Conservation (phyloP, 306 rosid species). For the Mimosa bimucronata region DNA sequence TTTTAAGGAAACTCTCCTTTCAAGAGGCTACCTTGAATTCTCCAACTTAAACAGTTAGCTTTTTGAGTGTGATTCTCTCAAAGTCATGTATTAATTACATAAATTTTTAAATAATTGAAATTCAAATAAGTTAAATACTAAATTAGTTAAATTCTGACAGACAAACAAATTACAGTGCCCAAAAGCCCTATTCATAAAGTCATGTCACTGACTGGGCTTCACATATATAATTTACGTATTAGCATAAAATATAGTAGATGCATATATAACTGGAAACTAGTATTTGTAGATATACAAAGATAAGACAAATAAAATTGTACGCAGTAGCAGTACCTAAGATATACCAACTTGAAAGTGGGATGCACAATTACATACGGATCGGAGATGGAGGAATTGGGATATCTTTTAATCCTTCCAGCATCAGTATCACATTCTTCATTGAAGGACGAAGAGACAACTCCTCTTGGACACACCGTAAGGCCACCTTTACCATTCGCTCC, state of each 20-base stretch:
- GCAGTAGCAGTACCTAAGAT: neutral
- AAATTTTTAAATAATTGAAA: no score
- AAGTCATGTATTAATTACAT: no score
- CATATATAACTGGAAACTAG: no score
- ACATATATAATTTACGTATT: no score
- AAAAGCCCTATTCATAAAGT: no score
- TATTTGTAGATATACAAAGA: neutral
- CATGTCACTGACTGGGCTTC: neutral
- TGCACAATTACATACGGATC: neutral
- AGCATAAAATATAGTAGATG: neutral
- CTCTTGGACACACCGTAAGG: constrained; percentile 46
- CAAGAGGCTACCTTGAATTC: no score
- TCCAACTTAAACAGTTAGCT: no score
- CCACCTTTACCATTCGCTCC: constrained; percentile 47
- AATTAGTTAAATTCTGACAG: no score
- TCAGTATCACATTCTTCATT: constrained; percentile 47
- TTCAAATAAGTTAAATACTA: no score
- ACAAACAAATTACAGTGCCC: no score
- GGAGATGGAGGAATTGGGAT: constrained; percentile 48
- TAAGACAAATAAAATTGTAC: neutral
- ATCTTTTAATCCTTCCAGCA: constrained; percentile 44
- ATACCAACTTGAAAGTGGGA: neutral
- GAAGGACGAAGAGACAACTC: constrained; percentile 46
- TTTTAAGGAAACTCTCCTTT: no score
- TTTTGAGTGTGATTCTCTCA: no score